Base-by-base conservation (phyloP, 495 filamentous ascomycete species). In the Aspergillus hancockii region DNA sequence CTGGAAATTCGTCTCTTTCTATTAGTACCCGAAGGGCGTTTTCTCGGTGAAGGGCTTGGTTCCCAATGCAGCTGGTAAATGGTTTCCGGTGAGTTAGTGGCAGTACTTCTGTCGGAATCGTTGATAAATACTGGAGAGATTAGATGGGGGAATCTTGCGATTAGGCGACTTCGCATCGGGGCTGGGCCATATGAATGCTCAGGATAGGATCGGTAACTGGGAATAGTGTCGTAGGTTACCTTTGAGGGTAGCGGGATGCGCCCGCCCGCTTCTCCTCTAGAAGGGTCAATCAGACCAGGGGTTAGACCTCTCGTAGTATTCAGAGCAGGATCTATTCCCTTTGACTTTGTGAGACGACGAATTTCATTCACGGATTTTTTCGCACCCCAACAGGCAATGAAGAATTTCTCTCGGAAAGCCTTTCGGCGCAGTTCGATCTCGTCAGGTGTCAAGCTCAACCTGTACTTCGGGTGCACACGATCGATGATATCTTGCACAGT, bases 401-500 rank as follows among this genome's bases (percentile, higher is more conserved):
- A n/a, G 49, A 59, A 67, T 0, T n/a, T 8, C 8, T 52, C 9
- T 12, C 58, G 53, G 41, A 67, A 67, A 16, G 41, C 13, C 19
- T 41, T 23, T 10, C 58, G 59, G 9, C 62, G 65, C 13, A n/a
- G 1, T 19, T 52, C 31, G 7, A 67, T 59, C 10, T 32, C 45
- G 8, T 41, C n/a, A 12, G 34, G n/a, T 4, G 34, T 51, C 22
- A 66, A 32, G 13, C 23, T 28, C 0, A 4, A 0, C 12, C 46
- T 52, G 46, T 57, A 58, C n/a, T 28, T 32, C 19, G 64, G 64
- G 36, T 66, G 60, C 30, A 66, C 40, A 3, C 66, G 60, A 49
- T 66, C 66, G 12, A 68, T 53, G 10, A 68, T 68, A n/a, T 68
- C 66, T 13, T 52, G 14, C 0, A 14, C n/a, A 16, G 54, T 61